phyloP scores from a whole-genome alignment of 1,139 yeast genomes.

The Entelexis paramagnoliae region DNA sequence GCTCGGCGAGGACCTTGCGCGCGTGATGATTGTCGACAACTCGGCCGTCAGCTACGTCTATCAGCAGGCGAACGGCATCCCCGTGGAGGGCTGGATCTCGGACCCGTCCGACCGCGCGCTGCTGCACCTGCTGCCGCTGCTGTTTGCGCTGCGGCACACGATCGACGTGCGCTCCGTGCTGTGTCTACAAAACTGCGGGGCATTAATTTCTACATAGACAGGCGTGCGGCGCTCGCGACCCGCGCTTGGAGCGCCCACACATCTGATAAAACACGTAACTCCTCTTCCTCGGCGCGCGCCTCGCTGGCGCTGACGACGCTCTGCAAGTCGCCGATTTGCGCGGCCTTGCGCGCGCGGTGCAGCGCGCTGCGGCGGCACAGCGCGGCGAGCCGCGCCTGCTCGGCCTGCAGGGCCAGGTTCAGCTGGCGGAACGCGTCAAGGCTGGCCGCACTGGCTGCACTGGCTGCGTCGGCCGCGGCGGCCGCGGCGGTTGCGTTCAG shows the following conservation, averaged over 20 bases:
- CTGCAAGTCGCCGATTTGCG: conserved; percentile 7
- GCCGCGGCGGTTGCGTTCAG: conserved; percentile 4
- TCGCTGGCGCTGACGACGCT: conserved; percentile 1
- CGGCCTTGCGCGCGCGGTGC: not conserved
- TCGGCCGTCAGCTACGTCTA: conserved; percentile 80
- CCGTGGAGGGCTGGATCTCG: conserved; percentile 95
- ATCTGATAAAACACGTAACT: not conserved
- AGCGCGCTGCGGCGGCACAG: conserved; percentile 2
- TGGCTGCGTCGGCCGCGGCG: no score
- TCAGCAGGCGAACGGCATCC: conserved; percentile 79
- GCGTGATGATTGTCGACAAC: conserved; percentile 75
- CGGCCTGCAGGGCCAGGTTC: conserved; percentile 9
- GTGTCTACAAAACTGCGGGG: conserved; percentile 46
- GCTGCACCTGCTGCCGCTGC: conserved; percentile 66
- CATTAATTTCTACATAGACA: conserved; percentile 4
- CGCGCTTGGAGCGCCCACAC: conserved; percentile 5
- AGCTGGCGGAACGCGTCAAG: conserved; percentile 3
- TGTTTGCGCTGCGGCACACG: conserved; percentile 66
- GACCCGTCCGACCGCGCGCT: conserved; percentile 83
- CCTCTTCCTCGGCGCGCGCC: not conserved
- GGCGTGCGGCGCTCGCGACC: conserved; percentile 4
- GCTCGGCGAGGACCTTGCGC: conserved; percentile 48
- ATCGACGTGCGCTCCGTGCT: conserved; percentile 80
- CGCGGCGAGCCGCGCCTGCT: conserved; percentile 12
- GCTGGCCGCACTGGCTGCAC: not conserved